Percentiles rank a stretch among this genome's conserved stretches.
Conservation (phyloP, 2,329 filamentous ascomycete species). For the Dactylonectria estremocensis region DNA sequence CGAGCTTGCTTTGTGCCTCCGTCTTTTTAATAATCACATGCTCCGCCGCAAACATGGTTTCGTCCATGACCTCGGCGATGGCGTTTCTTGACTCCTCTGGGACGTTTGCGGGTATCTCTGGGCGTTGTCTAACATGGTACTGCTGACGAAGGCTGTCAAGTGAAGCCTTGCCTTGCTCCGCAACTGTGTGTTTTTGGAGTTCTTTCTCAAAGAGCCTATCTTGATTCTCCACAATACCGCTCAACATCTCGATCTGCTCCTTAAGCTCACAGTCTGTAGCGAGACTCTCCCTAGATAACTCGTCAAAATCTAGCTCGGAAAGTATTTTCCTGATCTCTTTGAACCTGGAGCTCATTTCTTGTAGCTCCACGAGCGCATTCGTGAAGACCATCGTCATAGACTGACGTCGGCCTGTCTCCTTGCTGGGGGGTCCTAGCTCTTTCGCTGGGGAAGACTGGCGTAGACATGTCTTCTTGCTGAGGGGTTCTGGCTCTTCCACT, state of each 20-base stretch:
- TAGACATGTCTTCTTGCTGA: neutral
- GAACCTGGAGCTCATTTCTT: neutral
- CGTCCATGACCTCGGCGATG: neutral
- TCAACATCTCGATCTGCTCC: neutral
- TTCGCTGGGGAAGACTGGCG: neutral
- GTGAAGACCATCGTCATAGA: no score
- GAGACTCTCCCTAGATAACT: neutral
- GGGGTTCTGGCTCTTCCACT: neutral
- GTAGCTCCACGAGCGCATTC: neutral
- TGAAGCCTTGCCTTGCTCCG: neutral
- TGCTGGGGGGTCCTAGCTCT: neutral
- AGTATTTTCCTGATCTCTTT: neutral
- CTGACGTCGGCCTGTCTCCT: neutral
- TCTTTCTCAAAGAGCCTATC: neutral
- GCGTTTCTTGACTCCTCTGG: neutral
- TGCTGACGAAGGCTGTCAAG: neutral
- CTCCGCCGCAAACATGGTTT: neutral
- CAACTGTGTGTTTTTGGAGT: neutral
- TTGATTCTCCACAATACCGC: neutral
- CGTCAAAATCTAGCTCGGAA: neutral
- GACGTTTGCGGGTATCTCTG: neutral
- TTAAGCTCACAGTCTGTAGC: neutral
- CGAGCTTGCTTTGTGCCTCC: neutral
- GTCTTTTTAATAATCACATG: neutral
- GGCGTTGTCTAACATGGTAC: neutral